Conservation (phyloP, 2,329 filamentous ascomycete genomes). For the Lasiodiplodia citricola region DNA sequence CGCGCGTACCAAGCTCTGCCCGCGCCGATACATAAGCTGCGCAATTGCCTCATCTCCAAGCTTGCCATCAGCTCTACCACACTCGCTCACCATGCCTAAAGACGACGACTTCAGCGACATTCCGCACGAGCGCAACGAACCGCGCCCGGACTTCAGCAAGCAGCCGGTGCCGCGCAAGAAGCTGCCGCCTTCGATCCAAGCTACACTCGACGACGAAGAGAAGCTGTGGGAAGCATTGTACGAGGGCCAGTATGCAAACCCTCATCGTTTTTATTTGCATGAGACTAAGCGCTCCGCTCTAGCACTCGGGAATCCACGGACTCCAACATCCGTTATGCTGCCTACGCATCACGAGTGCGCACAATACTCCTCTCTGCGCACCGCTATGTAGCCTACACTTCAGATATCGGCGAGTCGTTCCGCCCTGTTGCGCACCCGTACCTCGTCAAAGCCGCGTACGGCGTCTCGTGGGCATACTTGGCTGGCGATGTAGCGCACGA, state of each 20-base stretch:
- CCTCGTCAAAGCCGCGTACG: constrained; percentile 83
- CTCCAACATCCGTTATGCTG: constrained; percentile 85
- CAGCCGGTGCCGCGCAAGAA: constrained; percentile 54
- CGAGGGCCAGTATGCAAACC: constrained; percentile 72
- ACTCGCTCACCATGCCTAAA: constrained; percentile 42
- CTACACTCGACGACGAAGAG: constrained; percentile 66
- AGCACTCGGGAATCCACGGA: constrained; percentile 82
- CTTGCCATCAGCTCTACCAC: background rate
- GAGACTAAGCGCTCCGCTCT: constrained; percentile 23
- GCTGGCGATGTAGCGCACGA: constrained; percentile 89
- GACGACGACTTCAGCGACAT: constrained; percentile 46
- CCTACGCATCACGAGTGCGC: constrained; percentile 82
- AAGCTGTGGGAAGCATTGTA: constrained; percentile 78
- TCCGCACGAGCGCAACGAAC: constrained; percentile 48
- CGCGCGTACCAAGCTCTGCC: background rate
- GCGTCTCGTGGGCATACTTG: constrained; percentile 89
- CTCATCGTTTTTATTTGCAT: background rate
- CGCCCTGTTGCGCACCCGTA: constrained; percentile 87
- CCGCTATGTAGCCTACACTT: constrained; percentile 96
- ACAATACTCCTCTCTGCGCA: constrained; percentile 90
- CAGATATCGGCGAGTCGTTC: constrained; percentile 95
- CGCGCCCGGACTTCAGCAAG: constrained; percentile 54
- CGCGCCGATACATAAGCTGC: background rate
- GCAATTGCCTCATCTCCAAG: background rate
- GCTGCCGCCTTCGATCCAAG: constrained; percentile 61